Evolutionary conservation across 2,329 filamentous ascomycete genomes (phyloP), one percentile per base, ranked within the genome.

Genomic region (Microcyclospora tardicrescens): DNA sequence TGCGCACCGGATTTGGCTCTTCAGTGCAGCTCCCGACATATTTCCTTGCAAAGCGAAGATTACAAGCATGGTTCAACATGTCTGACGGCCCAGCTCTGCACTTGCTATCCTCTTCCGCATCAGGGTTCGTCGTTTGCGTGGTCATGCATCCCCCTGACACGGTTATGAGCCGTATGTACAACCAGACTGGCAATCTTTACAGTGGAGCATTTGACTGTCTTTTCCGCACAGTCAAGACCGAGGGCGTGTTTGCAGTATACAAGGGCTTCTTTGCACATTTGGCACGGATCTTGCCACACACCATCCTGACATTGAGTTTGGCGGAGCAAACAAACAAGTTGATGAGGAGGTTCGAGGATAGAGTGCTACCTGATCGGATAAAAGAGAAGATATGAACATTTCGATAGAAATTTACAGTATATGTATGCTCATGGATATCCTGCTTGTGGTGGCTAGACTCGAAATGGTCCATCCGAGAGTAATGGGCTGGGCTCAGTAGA

Each of bases 61-160:
- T 98, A 51, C 73, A 84, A 42, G 79, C 73, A 54, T 86, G 95
- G 57, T 63, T 89, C 38, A 85, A 79, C 34, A 86, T 96, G 81
- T 69, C 91, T 55, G 91, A 98, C 57, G 89, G 91, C 2, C 83
- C 85, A 29, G 79, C 82, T 33, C 66, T 98, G 54, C 91, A 98
- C 61, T 68, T 98, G 48, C 73, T 84, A 29, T 93, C 85, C 61
- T 94, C 86, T 52, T 79, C 89, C 4, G 79, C 77, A 29, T 94
- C 85, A 54, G 91, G 91, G 1, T 94, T 98, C 55, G 91, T 94
- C 10, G 91, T 98, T 13, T 98, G 91, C 67, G 84, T 84, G 52
- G 79, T 96, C 47, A 98, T 98, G 91, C 91, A 98, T 57, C 91
- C 91, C 38, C 91, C 91, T 74, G 91, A 98, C 61, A 98, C 91